Evolutionary conservation across 768 basidiomycete species (phyloP).

Genomic region (Lentinula sp.): DNA sequence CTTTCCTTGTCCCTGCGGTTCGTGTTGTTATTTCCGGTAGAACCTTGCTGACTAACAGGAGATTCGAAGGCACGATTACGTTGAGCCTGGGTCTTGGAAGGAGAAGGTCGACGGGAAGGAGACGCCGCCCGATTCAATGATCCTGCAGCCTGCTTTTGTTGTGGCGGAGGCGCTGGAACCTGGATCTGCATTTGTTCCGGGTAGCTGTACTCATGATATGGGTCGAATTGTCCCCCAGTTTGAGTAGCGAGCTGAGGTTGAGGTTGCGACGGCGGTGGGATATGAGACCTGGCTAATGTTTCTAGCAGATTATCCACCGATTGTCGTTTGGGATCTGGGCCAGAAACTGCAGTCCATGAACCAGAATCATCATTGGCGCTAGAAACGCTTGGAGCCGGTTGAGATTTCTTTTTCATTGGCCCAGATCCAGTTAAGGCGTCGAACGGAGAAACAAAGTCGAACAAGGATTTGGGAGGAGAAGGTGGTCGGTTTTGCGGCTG

Average conservation of each 20-base stretch:
- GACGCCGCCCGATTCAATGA: constrained; percentile 40
- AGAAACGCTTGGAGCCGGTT: constrained; percentile 32
- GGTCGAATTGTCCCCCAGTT: constrained; percentile 22
- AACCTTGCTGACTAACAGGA: constrained; percentile 37
- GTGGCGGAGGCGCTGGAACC: constrained; percentile 58
- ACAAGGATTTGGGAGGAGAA: constrained; percentile 75
- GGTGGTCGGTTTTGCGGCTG: constrained; percentile 47
- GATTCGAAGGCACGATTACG: constrained; percentile 47
- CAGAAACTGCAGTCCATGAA: constrained; percentile 44
- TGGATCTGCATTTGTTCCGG: constrained; percentile 29
- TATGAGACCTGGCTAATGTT: constrained; percentile 49
- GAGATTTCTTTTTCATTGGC: constrained; percentile 61
- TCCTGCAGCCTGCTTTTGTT: constrained; percentile 40
- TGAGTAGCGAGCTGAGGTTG: not conserved
- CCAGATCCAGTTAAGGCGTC: constrained; percentile 57
- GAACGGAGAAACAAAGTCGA: constrained; percentile 81
- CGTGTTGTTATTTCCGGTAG: constrained; percentile 11
- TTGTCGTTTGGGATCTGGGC: constrained; percentile 71
- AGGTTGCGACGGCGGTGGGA: constrained; percentile 16
- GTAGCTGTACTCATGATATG: not conserved
- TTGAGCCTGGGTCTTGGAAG: constrained; percentile 54
- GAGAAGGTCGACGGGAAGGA: constrained; percentile 47
- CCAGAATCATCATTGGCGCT: constrained; percentile 50
- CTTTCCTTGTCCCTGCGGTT: constrained; percentile 61
- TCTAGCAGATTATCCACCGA: constrained; percentile 81